Conservation (phyloP, 106 monocot species). For the Chionographis japonica region DNA sequence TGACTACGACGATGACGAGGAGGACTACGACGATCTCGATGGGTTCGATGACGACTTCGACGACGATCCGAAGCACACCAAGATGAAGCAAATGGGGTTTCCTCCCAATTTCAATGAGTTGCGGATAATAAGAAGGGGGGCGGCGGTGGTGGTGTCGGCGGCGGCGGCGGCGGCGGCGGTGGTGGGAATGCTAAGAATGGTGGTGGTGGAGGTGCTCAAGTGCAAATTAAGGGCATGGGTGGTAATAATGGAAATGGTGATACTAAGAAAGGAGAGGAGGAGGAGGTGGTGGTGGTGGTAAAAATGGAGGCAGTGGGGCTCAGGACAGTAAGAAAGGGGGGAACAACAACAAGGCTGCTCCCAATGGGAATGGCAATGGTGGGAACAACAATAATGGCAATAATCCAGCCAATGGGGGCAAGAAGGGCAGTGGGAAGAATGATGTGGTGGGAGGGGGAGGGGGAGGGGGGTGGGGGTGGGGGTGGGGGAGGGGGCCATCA, state of each 20-base stretch:
- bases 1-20: conserved; percentile 23
- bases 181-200: conserved; percentile 1
- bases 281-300: not conserved
- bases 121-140: not conserved
- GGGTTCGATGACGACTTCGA: conserved; percentile 45
- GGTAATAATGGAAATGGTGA: conserved; percentile 2
- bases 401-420: conserved; percentile 1
- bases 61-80: conserved; percentile 23
- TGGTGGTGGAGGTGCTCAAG: not conserved
- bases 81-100: conserved; percentile 25
- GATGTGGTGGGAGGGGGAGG: not conserved
- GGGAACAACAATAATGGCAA: not conserved
- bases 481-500: not conserved
- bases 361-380: not conserved
- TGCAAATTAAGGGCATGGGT: conserved; percentile 1
- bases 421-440: conserved; percentile 4
- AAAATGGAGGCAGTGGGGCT: conserved; percentile 2
- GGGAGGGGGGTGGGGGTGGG: not conserved
- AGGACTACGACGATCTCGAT: conserved; percentile 25
- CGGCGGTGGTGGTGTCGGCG: not conserved
- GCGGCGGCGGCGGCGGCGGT: not conserved
- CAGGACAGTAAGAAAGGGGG: conserved; percentile 13
- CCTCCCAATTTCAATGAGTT: not conserved
- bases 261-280: conserved; percentile 7
- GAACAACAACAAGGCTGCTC: not conserved